Percentiles rank a stretch among this genome's conserved stretches.
Evolutionary conservation across 805 yeast species (phyloP).

Genomic region (Candida endomychidarum): DNA sequence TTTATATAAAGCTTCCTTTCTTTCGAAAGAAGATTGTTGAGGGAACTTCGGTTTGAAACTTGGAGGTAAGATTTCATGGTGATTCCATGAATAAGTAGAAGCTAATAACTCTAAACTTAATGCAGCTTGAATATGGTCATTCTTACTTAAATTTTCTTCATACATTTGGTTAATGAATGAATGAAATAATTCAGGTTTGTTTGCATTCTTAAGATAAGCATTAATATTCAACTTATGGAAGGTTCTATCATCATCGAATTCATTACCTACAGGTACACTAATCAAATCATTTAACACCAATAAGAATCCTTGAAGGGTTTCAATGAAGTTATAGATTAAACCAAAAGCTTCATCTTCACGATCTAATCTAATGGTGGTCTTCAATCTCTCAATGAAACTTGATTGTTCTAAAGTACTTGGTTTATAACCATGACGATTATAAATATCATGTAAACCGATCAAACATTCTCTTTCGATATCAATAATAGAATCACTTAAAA

Average conservation of each 20-base stretch:
- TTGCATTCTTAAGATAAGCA: slow-evolving; percentile 72
- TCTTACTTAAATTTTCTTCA: slow-evolving; percentile 57
- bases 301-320: slow-evolving; percentile 59
- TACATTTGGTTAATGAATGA: slow-evolving; percentile 76
- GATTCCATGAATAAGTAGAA: slow-evolving; percentile 72
- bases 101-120: slow-evolving; percentile 76
- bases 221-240: slow-evolving; percentile 75
- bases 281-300: slow-evolving; percentile 64
- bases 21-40: slow-evolving; percentile 74
- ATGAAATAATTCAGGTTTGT: slow-evolving; percentile 76
- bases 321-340: slow-evolving; percentile 50
- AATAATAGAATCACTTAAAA: slow-evolving; percentile 53
- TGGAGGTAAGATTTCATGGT: slow-evolving; percentile 53
- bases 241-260: slow-evolving; percentile 84
- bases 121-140: slow-evolving; percentile 79
- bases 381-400: slow-evolving; percentile 50
- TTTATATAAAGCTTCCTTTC: slow-evolving; percentile 71
- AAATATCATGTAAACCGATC: slow-evolving; percentile 62
- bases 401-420: slow-evolving; percentile 58
- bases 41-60: slow-evolving; percentile 70
- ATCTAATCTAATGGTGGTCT: slow-evolving; percentile 52
- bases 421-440: slow-evolving; percentile 54
- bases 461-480: slow-evolving; percentile 65
- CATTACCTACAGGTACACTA: slow-evolving; percentile 76
- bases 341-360: slow-evolving; percentile 62